Conservation (phyloP, 2,329 filamentous ascomycete species). For the Myotisia sp. region DNA sequence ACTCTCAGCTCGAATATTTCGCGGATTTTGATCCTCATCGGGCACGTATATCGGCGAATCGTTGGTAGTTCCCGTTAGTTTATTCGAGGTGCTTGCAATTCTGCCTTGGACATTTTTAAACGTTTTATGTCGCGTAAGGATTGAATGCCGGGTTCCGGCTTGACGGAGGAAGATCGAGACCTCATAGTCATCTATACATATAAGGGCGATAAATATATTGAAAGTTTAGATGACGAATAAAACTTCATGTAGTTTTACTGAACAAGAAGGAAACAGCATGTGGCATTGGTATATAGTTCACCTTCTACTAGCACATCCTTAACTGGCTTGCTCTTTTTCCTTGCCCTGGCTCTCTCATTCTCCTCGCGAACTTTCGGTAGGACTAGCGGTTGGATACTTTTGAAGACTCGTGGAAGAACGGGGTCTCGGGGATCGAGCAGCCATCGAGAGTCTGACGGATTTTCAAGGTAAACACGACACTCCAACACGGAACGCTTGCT, state of each 20-base stretch:
- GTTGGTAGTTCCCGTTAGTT: conserved; percentile 44
- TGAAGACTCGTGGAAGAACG: conserved; percentile 67
- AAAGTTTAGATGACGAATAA: too few species aligned
- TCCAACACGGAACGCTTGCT: conserved; percentile 92
- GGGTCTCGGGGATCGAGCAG: conserved; percentile 71
- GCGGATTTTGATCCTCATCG: conserved; percentile 26
- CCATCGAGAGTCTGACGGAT: conserved; percentile 63
- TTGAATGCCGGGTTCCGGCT: conserved; percentile 66
- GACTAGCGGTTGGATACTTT: conserved; percentile 70
- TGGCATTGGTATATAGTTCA: too few species aligned
- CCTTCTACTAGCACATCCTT: conserved; percentile 79
- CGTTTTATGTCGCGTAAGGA: conserved; percentile 73
- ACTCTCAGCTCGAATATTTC: conserved; percentile 43
- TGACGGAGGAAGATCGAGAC: conserved; percentile 89
- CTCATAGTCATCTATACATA: conserved; percentile 72
- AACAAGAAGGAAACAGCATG: too few species aligned
- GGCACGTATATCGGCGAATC: conserved; percentile 40
- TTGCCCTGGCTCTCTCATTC: conserved; percentile 45
- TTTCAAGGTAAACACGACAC: conserved; percentile 89
- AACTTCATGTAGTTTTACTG: too few species aligned
- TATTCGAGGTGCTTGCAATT: conserved; percentile 48
- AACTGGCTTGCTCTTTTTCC: conserved; percentile 64
- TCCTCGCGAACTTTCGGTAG: conserved; percentile 86
- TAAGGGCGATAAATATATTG: too few species aligned
- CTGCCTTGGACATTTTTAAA: conserved; percentile 46